Conservation (phyloP, 768 basidiomycete species). For the Panaeolus papilionaceus region DNA sequence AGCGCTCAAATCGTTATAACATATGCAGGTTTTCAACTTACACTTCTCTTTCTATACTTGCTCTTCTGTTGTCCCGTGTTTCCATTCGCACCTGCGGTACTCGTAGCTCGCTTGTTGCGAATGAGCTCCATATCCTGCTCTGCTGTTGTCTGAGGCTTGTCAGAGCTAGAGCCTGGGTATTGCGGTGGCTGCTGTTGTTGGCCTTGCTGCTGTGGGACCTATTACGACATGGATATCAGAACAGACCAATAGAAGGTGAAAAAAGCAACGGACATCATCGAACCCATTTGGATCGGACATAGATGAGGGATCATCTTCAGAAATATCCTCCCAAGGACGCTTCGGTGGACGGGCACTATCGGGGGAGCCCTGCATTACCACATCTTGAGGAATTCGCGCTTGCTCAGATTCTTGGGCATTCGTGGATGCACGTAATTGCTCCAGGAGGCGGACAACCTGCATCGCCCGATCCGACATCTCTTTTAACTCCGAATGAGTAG, state of each 20-base stretch:
- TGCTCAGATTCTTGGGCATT: conserved; percentile 34
- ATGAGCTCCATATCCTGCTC: conserved; percentile 89
- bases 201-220: conserved; percentile 15
- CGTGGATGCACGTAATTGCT: conserved; percentile 58
- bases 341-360: conserved; percentile 72
- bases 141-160: conserved; percentile 63
- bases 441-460: conserved; percentile 71
- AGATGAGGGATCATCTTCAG: conserved; percentile 48
- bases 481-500: conserved; percentile 58
- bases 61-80: conserved; percentile 66
- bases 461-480: conserved; percentile 76
- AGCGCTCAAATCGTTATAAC: conserved; percentile 1
- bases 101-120: conserved; percentile 79
- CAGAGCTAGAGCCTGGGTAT: conserved; percentile 30
- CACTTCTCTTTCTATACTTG: conserved; percentile 87
- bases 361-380: conserved; percentile 39
- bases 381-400: conserved; percentile 38
- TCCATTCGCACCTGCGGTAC: conserved; percentile 59
- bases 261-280: conserved; percentile 38
- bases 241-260: not conserved
- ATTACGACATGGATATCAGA: conserved; percentile 7
- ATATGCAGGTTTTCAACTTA: conserved; percentile 47
- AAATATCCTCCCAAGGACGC: conserved; percentile 80
- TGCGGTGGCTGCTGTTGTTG: conserved; percentile 33
- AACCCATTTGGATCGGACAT: conserved; percentile 32